Evolutionary conservation across 345 rosid genomes (phyloP).

Genomic region (Lumnitzera littorea): DNA sequence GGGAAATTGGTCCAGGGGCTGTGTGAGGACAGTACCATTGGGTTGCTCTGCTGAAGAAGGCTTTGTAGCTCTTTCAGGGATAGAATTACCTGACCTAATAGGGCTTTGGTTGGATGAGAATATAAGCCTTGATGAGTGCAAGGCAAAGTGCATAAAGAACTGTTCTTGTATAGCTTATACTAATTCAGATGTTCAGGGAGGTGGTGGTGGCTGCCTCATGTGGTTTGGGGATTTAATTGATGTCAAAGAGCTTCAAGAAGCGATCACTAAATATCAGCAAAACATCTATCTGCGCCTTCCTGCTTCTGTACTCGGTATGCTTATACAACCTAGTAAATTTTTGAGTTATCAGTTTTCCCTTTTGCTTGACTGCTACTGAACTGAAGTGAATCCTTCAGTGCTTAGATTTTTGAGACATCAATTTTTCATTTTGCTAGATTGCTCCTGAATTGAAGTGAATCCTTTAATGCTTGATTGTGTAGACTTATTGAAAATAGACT

Average conservation of each 20-base stretch:
- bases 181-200: constrained; percentile 8
- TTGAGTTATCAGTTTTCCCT: too few species aligned
- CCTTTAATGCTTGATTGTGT: too few species aligned
- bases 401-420: too few species aligned
- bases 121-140: constrained; percentile 10
- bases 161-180: constrained; percentile 32
- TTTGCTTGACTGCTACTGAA: too few species aligned
- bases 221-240: constrained; percentile 10
- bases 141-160: constrained; percentile 10
- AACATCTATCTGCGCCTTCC: constrained; percentile 2
- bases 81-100: constrained; percentile 18
- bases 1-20: constrained; percentile 16
- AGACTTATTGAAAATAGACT: too few species aligned
- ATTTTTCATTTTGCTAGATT: too few species aligned
- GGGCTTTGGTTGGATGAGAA: constrained; percentile 20
- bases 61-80: background rate
- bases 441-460: too few species aligned
- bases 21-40: background rate
- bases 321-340: too few species aligned
- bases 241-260: background rate
- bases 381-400: too few species aligned
- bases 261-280: background rate
- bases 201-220: constrained; percentile 21
- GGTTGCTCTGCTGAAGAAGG: constrained; percentile 10
- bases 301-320: constrained; percentile 22